Evolutionary conservation across 2,329 filamentous ascomycete genomes (phyloP), one percentile per base, ranked within the genome.

Genomic region (Penicillium nordicum): DNA sequence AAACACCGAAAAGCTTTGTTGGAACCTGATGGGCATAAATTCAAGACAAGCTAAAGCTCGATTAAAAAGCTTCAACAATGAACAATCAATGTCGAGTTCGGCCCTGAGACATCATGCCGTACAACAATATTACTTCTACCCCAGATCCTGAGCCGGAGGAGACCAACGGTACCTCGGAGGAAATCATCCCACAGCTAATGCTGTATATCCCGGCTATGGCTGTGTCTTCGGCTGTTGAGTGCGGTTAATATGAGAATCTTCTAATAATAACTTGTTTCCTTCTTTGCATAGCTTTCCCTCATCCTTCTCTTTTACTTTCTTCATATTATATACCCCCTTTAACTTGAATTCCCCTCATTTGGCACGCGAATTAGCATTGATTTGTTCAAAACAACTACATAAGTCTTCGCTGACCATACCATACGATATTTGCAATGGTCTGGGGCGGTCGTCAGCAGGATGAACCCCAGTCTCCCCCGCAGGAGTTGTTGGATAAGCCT

Each of bases 391-490:
- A 18, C 38, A 5, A 51, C 29, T 36, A 18, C 21, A 50, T 42
- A 36, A n/a, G 4, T 11, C 21, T 25, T 50, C n/a, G 45, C n/a
- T 29, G 21, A 45, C n/a, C 16, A 44, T 51, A 50, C 18, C 21
- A 29, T 51, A 51, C 16, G 23, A 21, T 16, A 38, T 36, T 47
- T 58, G 57, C 55, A 37, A 72, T 72, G 68, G 48, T 72, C 57
- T 75, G 73, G 74, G 64, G 67, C 29, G 67, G 63, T 46, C 63
- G 61, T 45, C 38, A 36, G 40, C 63, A 69, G 29, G 59, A 69
- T 38, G 56, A 59, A 9, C 40, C 57, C 6, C 53, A 43, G 37
- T 30, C 52, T 47, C 51, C 51, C 56, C 61, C 43, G 46, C 63
- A 47, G 50, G 61, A 60, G 44, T 47, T 57, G 50, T 52, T 42